These are phyloP conservation scores for Craterostigma plantagineum DNA, from an alignment of 257 asterid genomes.

Conservation along the genomic window DNA sequence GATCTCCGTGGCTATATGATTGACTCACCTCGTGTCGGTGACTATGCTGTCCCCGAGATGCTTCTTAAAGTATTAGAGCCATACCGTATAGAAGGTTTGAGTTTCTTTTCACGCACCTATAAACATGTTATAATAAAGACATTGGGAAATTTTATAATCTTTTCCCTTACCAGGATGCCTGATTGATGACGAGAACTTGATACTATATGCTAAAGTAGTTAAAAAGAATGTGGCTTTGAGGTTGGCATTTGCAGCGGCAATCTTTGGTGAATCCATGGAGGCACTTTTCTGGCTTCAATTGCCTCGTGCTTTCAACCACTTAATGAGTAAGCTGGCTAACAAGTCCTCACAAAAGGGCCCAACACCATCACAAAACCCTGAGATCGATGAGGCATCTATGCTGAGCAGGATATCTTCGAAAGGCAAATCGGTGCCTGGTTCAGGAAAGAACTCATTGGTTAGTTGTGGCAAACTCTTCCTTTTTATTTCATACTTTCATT, in stretches of 20 bases:
- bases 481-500: no score
- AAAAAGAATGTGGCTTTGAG: conserved; percentile 45
- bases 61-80: conserved; percentile 97
- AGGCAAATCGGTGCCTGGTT: conserved; percentile 45
- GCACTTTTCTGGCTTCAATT: conserved; percentile 93
- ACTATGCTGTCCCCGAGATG: conserved; percentile 95
- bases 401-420: conserved; percentile 82
- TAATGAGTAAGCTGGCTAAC: conserved; percentile 53
- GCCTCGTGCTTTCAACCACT: conserved; percentile 75
- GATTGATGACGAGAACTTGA: conserved; percentile 69
- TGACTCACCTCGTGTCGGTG: conserved; percentile 67
- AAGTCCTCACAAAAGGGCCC: conserved; percentile 38
- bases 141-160: neutral
- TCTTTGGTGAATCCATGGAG: conserved; percentile 86
- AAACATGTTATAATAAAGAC: neutral
- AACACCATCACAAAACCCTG: conserved; percentile 25
- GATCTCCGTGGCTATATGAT: conserved; percentile 93
- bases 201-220: conserved; percentile 55
- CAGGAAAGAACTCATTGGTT: conserved; percentile 19
- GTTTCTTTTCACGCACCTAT: conserved; percentile 5
- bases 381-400: conserved; percentile 83
- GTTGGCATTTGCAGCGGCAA: conserved; percentile 91
- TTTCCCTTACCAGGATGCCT: conserved; percentile 52
- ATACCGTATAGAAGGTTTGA: conserved; percentile 75
- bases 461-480: conserved; percentile 4